Conservation (phyloP, 192 early-diverging fungal genomes). For the Coemansia sp. region DNA sequence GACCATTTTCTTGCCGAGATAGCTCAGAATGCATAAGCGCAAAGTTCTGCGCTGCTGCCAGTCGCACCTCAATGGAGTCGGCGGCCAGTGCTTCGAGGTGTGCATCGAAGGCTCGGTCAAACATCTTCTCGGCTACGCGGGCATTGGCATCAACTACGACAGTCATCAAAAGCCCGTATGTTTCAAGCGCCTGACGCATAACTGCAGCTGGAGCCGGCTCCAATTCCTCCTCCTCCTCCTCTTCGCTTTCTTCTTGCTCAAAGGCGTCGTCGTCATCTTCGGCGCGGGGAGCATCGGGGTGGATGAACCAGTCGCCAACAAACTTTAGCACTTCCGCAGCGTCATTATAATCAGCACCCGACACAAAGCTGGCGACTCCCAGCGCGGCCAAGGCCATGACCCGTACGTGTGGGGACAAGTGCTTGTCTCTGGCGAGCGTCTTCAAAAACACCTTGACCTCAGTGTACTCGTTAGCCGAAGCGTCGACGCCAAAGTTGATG, state of each 20-base stretch:
- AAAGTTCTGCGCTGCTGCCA: constrained; percentile 74
- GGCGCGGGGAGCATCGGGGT: not conserved
- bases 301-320: constrained; percentile 19
- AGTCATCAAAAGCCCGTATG: constrained; percentile 40
- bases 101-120: constrained; percentile 25
- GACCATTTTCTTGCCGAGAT: constrained; percentile 1
- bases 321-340: constrained; percentile 26
- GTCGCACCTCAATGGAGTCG: constrained; percentile 62
- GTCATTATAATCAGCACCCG: constrained; percentile 37
- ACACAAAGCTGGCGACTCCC: constrained; percentile 47
- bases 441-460: constrained; percentile 14
- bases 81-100: constrained; percentile 63
- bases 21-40: constrained; percentile 70
- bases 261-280: not conserved
- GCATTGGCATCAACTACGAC: constrained; percentile 24
- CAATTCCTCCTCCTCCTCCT: not conserved
- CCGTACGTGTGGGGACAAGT: constrained; percentile 17
- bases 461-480: not conserved
- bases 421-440: not conserved
- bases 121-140: constrained; percentile 32
- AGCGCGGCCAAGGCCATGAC: constrained; percentile 26
- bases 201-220: not conserved
- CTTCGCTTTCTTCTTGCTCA: not conserved
- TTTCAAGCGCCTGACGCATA: constrained; percentile 33
- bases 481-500: constrained; percentile 43